Percentiles rank a stretch among this genome's conserved stretches.
These are phyloP conservation scores for Eucommia ulmoides DNA, from an alignment of 257 asterid genomes.

Conservation along the genomic window DNA sequence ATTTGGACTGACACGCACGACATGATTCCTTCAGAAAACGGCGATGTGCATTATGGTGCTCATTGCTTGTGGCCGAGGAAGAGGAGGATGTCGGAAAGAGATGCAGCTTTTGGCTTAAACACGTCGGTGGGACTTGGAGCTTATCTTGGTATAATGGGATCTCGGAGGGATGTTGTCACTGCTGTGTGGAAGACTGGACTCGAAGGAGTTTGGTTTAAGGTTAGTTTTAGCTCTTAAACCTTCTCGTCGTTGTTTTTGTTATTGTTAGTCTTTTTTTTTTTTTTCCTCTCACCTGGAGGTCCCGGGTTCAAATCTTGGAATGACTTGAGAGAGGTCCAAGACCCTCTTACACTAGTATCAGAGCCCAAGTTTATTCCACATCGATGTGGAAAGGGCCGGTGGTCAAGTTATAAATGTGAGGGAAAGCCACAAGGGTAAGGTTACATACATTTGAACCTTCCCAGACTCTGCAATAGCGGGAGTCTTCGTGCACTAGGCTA, in stretches of 20 bases:
- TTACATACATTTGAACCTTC: too few relatives aligned
- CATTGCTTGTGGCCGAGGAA: conserved; percentile 97
- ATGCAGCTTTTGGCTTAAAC: conserved; percentile 94
- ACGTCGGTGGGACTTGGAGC: conserved; percentile 96
- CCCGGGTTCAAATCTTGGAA: too few relatives aligned
- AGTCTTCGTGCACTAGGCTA: too few relatives aligned
- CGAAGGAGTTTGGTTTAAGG: conserved; percentile 99
- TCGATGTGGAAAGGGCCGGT: too few relatives aligned
- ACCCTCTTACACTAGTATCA: too few relatives aligned
- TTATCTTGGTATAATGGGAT: conserved; percentile 97
- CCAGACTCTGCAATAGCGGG: too few relatives aligned
- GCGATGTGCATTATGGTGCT: conserved; percentile 44
- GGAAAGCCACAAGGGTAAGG: too few relatives aligned
- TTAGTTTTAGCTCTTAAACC: conserved; percentile 6
- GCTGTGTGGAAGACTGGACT: conserved; percentile 98
- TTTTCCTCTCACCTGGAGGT: neutral
- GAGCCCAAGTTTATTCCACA: too few relatives aligned
- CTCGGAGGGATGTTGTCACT: conserved; percentile 95
- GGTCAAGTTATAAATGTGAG: too few relatives aligned
- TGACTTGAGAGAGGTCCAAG: too few relatives aligned
- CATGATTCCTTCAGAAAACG: conserved; percentile 36
- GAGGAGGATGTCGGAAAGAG: conserved; percentile 95
- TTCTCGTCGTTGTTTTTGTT: neutral
- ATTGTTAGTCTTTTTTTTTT: conserved; percentile 1
- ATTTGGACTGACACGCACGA: conserved; percentile 45